Conservation (phyloP, 768 basidiomycete genomes). For the Cubamyces sp. region DNA sequence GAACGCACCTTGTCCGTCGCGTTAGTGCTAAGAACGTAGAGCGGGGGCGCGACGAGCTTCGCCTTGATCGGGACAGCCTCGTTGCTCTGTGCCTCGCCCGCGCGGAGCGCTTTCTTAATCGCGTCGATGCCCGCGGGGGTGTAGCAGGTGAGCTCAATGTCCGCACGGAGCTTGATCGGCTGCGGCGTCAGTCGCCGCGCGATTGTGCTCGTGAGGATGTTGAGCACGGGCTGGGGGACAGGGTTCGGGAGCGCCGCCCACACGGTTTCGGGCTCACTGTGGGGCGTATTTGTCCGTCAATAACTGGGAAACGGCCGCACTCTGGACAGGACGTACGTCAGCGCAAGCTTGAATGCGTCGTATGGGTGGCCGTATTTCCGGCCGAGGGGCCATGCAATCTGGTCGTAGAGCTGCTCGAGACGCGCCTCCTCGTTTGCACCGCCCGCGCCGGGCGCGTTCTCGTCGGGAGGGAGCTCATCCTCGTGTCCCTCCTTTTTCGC, state of each 20-base stretch:
- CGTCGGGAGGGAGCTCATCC: slow-evolving; percentile 44
- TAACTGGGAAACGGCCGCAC: not conserved
- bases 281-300: not conserved
- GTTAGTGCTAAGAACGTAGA: slow-evolving; percentile 95
- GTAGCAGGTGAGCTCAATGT: slow-evolving; percentile 97
- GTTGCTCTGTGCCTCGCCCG: slow-evolving; percentile 86
- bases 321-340: slow-evolving; percentile 64
- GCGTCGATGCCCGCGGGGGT: slow-evolving; percentile 95
- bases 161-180: slow-evolving; percentile 97
- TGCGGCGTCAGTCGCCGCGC: slow-evolving; percentile 96
- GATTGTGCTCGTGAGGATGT: slow-evolving; percentile 78
- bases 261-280: slow-evolving; percentile 77
- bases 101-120: slow-evolving; percentile 88
- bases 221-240: slow-evolving; percentile 57
- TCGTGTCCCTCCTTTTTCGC: slow-evolving; percentile 50
- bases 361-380: slow-evolving; percentile 93
- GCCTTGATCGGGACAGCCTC: slow-evolving; percentile 96
- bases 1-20: slow-evolving; percentile 87
- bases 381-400: slow-evolving; percentile 91
- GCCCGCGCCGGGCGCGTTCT: slow-evolving; percentile 34
- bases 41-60: slow-evolving; percentile 92
- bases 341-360: slow-evolving; percentile 96
- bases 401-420: slow-evolving; percentile 86
- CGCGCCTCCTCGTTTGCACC: slow-evolving; percentile 72
- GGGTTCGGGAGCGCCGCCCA: slow-evolving; percentile 69